Conservation (phyloP, 75 land plant genomes). For the Pinus tabuliformis region DNA sequence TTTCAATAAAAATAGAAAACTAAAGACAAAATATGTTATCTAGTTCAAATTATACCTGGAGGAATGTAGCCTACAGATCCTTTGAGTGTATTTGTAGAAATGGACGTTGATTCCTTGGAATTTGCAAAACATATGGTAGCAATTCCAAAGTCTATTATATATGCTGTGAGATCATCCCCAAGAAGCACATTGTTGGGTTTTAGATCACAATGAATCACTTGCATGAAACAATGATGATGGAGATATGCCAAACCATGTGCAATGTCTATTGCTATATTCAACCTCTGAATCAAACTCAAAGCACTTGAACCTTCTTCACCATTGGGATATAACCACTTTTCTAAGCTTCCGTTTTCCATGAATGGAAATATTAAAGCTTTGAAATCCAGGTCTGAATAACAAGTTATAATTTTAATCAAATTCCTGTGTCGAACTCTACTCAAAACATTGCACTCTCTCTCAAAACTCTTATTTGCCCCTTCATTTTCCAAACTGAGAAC, state of each 20-base stretch:
- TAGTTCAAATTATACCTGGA: too few species aligned
- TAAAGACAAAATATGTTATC: not conserved
- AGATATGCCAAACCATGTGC: too few species aligned
- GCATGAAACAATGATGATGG: too few species aligned
- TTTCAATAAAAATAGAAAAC: not conserved
- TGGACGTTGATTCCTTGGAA: too few species aligned
- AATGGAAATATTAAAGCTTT: constrained; percentile 51
- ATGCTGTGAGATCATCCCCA: not conserved
- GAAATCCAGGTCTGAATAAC: constrained; percentile 24
- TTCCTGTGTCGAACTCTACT: constrained; percentile 28
- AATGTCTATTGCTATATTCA: too few species aligned
- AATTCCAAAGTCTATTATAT: too few species aligned
- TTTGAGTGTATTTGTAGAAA: too few species aligned
- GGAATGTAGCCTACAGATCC: too few species aligned
- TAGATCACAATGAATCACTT: too few species aligned
- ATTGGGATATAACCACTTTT: constrained; percentile 25
- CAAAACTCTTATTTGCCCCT: constrained; percentile 15
- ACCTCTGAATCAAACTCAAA: too few species aligned
- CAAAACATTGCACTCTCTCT: constrained; percentile 28
- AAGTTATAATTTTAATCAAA: constrained; percentile 18
- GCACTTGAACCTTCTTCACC: not conserved
- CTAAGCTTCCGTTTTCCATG: constrained; percentile 52
- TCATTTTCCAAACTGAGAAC: constrained; percentile 18
- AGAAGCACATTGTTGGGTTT: too few species aligned
- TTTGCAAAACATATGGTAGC: too few species aligned